A percentile compares a stretch with the other conserved stretches of the same genome.
Conservation (phyloP, 1,284 basidiomycete genomes). For the Marasmius tenuissimus region DNA sequence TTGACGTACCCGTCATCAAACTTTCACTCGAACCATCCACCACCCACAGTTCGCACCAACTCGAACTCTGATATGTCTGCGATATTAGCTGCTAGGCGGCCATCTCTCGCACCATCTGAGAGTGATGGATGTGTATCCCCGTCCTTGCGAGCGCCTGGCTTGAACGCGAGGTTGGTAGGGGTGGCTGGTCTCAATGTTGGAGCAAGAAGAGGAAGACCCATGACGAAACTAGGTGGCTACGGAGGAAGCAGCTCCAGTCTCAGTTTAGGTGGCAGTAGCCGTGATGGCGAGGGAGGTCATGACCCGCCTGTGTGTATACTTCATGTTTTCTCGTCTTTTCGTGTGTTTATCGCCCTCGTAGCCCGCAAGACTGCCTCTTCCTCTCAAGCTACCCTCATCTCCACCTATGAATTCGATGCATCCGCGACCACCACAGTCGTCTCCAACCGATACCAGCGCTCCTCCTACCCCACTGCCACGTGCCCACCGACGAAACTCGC, state of each 20-base stretch:
- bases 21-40: not conserved
- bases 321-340: not conserved
- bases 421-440: too few relatives aligned
- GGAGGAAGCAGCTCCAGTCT: not conserved
- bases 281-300: not conserved
- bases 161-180: not conserved
- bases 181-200: not conserved
- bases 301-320: not conserved
- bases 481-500: not conserved
- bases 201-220: not conserved
- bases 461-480: not conserved
- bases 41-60: not conserved
- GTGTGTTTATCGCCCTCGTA: not conserved
- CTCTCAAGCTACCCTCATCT: too few relatives aligned
- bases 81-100: not conserved
- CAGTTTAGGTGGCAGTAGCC: not conserved
- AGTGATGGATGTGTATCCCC: not conserved
- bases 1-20: not conserved
- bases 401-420: too few relatives aligned
- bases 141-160: not conserved
- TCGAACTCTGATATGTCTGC: not conserved
- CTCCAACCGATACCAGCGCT: too few relatives aligned
- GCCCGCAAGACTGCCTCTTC: too few relatives aligned
- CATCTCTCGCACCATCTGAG: not conserved
- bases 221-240: not conserved